Evolutionary conservation across 2,329 filamentous ascomycete species (phyloP), one percentile per base, ranked within the genome.

Genomic region (Atkinsonella hypoxylon): DNA sequence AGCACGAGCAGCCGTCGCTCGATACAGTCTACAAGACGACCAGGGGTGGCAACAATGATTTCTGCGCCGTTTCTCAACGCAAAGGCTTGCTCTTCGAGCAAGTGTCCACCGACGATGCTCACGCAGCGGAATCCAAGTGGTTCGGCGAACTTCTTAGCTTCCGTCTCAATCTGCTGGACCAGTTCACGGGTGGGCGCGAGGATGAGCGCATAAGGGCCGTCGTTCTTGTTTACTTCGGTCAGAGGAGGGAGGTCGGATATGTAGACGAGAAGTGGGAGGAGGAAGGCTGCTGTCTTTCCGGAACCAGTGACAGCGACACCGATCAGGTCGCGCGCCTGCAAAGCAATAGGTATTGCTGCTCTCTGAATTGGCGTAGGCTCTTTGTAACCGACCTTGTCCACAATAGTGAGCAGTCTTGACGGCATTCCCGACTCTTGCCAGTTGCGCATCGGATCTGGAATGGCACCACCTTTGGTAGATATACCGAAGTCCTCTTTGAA

Each of bases 401-500:
- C 81, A 53, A 97, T 87, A 48, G 90, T 80, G 54, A 97, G 76
- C 48, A 98, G 69, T 1, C 81, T 77, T 53, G 79, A 76, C 3
- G 93, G 90, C 39, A 98, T 74, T 6, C 76, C 77, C 3, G 90
- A 95, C 67, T 98, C 93, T 45, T 78, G 64, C 93, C 93, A 98
- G 58, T 77, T 89, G 47, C 93, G 89, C 90, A 98, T 97, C 0
- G 93, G 93, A 61, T 97, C 91, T 1, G 93, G 93, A 51, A 97
- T 89, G 26, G 78, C 77, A 42, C 91, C 91, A 52, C 93, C 93
- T 67, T 95, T 97, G 9, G 89, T 96, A 40, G 85, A 78, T 64
- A 98, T 98, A 59, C 93, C 94, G 71, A 95, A 97, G 68, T 98
- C 90, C 67, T 97, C 93, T 70, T 97, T 98, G 81, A 98, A 96